Evolutionary conservation across 164 flowering plant genomes (phyloP).

Genomic region (Vitis amurensis): DNA sequence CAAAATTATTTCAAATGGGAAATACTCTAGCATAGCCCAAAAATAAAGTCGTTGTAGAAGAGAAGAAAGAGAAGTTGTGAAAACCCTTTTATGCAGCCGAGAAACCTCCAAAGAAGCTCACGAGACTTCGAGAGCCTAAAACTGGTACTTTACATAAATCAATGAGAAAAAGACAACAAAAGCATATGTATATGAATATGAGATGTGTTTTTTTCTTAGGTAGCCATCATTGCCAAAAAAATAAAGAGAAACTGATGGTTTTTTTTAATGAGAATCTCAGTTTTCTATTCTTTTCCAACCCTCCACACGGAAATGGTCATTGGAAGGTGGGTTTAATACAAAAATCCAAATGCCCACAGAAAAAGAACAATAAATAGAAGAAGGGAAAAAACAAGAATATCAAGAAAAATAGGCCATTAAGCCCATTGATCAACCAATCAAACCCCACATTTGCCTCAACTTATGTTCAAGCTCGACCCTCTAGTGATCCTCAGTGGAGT

Average conservation of each 20-base stretch:
- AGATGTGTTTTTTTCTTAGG: background rate
- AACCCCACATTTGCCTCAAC: no score
- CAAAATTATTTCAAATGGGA: background rate
- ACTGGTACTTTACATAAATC: constrained; percentile 14
- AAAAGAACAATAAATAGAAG: background rate
- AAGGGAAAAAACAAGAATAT: background rate
- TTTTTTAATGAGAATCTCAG: constrained; percentile 21
- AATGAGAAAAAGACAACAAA: constrained; percentile 24
- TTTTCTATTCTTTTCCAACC: constrained; percentile 3
- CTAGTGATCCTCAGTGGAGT: no score
- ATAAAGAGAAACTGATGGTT: constrained; percentile 11
- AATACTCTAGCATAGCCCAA: background rate
- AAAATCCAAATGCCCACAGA: constrained; percentile 18
- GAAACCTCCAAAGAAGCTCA: constrained; percentile 28
- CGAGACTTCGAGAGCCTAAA: no score
- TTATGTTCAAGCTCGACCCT: no score
- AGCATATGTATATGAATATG: constrained; percentile 2
- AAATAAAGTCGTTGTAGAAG: background rate
- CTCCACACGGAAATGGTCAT: constrained; percentile 6
- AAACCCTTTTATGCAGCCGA: background rate
- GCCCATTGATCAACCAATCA: background rate
- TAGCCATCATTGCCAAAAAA: constrained; percentile 6
- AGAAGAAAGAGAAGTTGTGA: constrained; percentile 6
- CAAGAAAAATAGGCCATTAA: background rate
- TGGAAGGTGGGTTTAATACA: background rate